These are phyloP conservation scores for Scheffersomyces lignicola DNA, from an alignment of 1,139 yeast genomes.

Conservation along the genomic window DNA sequence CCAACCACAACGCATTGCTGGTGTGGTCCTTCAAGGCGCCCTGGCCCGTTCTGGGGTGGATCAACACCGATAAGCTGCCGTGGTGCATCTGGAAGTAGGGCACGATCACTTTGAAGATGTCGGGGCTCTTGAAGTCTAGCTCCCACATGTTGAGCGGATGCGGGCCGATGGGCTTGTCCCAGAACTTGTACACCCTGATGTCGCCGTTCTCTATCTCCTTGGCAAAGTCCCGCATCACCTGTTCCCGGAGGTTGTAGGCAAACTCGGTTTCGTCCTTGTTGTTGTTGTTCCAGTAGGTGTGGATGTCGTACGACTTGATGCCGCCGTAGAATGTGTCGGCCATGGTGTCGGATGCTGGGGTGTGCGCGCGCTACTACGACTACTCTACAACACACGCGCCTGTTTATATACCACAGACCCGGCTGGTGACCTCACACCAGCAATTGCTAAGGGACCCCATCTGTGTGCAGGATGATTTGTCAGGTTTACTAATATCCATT, in stretches of 20 bases:
- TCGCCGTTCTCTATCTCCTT: conserved; percentile 43
- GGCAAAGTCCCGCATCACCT: conserved; percentile 43
- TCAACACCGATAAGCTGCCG: conserved; percentile 50
- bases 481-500: background rate
- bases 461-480: conserved; percentile 3
- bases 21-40: conserved; percentile 53
- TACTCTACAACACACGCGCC: too few species aligned
- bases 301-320: conserved; percentile 50
- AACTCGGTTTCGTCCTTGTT: conserved; percentile 31
- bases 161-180: conserved; percentile 58
- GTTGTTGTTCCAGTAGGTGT: conserved; percentile 52
- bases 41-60: conserved; percentile 50
- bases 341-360: too few species aligned
- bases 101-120: conserved; percentile 25
- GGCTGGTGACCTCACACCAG: too few species aligned
- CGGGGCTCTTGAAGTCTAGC: conserved; percentile 36
- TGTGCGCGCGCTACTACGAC: too few species aligned
- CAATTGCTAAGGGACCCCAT: too few species aligned
- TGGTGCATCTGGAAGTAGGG: conserved; percentile 52
- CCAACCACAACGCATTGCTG: conserved; percentile 54
- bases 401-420: too few species aligned
- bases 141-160: conserved; percentile 53
- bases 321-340: conserved; percentile 30
- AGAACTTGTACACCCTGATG: conserved; percentile 45
- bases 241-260: conserved; percentile 41